A percentile compares a stretch with the other conserved stretches of the same genome.
These are phyloP conservation scores for Helichrysum umbraculigerum DNA, from an alignment of 129 eudicot genomes.

Conservation along the genomic window DNA sequence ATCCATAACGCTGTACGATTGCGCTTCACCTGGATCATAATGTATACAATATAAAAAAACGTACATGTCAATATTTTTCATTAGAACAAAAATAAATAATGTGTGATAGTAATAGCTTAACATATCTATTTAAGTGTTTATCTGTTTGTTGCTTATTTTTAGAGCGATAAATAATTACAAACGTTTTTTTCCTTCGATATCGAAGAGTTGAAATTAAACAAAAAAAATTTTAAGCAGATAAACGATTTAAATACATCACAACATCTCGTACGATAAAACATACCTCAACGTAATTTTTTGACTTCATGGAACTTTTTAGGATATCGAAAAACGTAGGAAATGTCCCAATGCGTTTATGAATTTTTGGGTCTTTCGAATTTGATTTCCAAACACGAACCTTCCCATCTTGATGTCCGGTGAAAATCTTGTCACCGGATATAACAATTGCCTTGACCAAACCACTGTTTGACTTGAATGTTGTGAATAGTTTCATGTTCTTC, in stretches of 20 bases:
- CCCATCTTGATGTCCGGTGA: slow-evolving; percentile 61
- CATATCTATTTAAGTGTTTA: neutral
- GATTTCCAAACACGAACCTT: slow-evolving; percentile 55
- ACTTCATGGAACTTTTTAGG: slow-evolving; percentile 48
- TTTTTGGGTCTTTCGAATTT: slow-evolving; percentile 35
- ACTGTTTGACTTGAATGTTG: slow-evolving; percentile 49
- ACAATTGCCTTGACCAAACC: slow-evolving; percentile 55
- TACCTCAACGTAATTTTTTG: slow-evolving; percentile 51
- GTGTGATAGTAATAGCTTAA: too few species aligned
- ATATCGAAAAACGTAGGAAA: slow-evolving; percentile 50
- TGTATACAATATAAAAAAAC: neutral
- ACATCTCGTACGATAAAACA: neutral
- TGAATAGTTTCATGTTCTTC: slow-evolving; percentile 43
- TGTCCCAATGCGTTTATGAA: slow-evolving; percentile 40
- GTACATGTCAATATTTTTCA: neutral
- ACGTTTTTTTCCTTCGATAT: neutral
- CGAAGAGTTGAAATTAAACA: too few species aligned
- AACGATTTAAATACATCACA: neutral
- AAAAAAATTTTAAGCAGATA: neutral
- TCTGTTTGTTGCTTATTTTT: neutral
- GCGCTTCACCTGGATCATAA: slow-evolving; percentile 24
- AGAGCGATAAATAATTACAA: too few species aligned
- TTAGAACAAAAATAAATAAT: neutral
- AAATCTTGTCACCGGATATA: slow-evolving; percentile 49
- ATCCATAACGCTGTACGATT: slow-evolving; percentile 47